Conservation (phyloP, 495 filamentous ascomycete genomes). For the Pseudomonodictys pantanalensis region DNA sequence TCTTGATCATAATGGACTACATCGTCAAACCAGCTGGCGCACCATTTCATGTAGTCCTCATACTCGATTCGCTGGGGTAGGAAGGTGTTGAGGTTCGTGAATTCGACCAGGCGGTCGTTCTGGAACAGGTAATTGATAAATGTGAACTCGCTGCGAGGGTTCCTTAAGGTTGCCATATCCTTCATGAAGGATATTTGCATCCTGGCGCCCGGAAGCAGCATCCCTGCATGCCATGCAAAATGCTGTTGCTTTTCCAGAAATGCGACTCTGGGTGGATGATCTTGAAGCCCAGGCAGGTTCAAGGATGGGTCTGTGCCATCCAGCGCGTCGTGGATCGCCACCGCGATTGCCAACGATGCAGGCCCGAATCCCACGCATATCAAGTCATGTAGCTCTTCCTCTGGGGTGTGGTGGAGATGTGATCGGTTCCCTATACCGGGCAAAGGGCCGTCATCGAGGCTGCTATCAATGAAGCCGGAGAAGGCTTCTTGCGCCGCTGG, state of each 20-base stretch:
- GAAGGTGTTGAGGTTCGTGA: conserved; percentile 88
- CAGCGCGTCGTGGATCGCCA: conserved; percentile 75
- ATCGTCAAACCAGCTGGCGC: conserved; percentile 74
- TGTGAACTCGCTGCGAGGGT: conserved; percentile 88
- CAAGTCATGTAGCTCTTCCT: conserved; percentile 69
- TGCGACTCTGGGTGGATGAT: conserved; percentile 61
- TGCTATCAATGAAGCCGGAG: background rate
- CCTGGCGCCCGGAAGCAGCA: conserved; percentile 86
- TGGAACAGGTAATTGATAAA: conserved; percentile 90
- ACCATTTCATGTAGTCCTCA: conserved; percentile 94
- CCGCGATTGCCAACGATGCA: conserved; percentile 86
- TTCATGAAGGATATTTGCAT: conserved; percentile 99
- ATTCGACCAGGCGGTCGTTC: conserved; percentile 75
- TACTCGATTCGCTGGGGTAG: conserved; percentile 83
- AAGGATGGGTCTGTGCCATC: conserved; percentile 26
- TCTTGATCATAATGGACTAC: conserved; percentile 76
- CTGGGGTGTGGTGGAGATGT: conserved; percentile 39
- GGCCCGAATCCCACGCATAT: conserved; percentile 93
- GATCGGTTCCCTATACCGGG: conserved; percentile 18
- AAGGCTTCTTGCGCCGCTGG: conserved; percentile 9
- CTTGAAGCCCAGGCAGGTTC: conserved; percentile 26
- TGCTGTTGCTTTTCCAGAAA: conserved; percentile 81
- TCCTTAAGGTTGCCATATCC: conserved; percentile 83
- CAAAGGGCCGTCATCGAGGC: background rate
- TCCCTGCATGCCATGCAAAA: conserved; percentile 92